These are phyloP conservation scores for Vitis vinifera DNA, from an alignment of 164 flowering plant species.

Conservation along the genomic window DNA sequence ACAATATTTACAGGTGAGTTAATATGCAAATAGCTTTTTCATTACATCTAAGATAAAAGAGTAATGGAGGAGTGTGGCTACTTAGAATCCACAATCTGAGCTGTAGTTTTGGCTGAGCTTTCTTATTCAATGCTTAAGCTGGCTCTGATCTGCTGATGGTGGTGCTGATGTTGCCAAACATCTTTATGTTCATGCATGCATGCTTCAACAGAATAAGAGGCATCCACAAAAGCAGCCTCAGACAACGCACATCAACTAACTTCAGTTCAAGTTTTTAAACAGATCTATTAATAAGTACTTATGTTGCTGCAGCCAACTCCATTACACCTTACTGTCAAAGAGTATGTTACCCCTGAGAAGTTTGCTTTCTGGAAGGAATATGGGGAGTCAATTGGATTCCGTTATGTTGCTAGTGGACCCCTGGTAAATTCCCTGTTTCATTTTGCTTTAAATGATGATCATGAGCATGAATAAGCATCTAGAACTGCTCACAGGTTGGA, in stretches of 20 bases:
- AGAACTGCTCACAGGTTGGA: too few relatives aligned
- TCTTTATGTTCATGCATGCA: background rate
- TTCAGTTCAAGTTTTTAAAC: background rate
- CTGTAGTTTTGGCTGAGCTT: background rate
- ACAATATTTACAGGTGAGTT: conserved; percentile 82
- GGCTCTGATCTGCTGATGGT: background rate
- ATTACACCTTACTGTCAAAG: conserved; percentile 89
- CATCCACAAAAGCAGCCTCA: too few relatives aligned
- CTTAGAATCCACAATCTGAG: too few relatives aligned
- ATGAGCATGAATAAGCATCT: background rate
- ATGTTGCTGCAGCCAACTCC: conserved; percentile 85
- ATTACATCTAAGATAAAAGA: too few relatives aligned
- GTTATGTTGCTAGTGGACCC: conserved; percentile 96
- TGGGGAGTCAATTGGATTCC: conserved; percentile 92
- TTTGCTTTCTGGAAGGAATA: conserved; percentile 89
- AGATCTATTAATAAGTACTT: background rate
- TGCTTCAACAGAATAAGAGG: too few relatives aligned
- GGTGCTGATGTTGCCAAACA: background rate
- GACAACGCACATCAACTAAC: background rate
- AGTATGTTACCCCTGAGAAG: conserved; percentile 89
- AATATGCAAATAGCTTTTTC: background rate
- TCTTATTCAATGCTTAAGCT: background rate
- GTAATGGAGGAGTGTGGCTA: too few relatives aligned
- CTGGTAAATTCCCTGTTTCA: conserved; percentile 46
- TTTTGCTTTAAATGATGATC: background rate